phyloP scores from a whole-genome alignment of 176 grass and related monocot species.

The Luzula sylvatica region DNA sequence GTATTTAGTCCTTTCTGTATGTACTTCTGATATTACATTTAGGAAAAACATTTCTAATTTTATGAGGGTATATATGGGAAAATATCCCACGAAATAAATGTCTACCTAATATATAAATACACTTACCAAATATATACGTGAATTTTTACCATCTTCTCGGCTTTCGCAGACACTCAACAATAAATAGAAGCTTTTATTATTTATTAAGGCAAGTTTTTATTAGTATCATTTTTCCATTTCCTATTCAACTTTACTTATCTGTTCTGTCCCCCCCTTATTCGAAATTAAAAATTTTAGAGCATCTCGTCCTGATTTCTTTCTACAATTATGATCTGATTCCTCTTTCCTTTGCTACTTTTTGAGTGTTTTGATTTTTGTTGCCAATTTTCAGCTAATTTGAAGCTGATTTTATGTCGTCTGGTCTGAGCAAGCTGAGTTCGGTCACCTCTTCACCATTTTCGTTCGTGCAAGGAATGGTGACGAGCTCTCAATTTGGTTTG shows the following conservation, averaged over 20 bases:
- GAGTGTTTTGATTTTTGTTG: neutral
- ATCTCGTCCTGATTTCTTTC: neutral
- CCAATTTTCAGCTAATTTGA: neutral
- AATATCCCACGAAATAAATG: no score
- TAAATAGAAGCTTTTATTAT: neutral
- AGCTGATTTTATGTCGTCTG: slow-evolving; percentile 3
- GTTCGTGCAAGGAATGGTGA: slow-evolving; percentile 10
- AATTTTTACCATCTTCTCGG: neutral
- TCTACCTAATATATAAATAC: no score
- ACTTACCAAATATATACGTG: no score
- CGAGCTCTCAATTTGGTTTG: neutral
- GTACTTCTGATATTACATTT: no score
- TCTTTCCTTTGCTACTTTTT: neutral
- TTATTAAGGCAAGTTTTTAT: neutral
- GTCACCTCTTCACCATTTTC: neutral
- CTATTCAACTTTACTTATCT: neutral
- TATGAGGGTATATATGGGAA: neutral
- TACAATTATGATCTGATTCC: neutral
- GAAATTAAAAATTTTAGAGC: neutral
- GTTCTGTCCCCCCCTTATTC: neutral
- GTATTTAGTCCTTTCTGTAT: no score
- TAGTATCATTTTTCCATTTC: neutral
- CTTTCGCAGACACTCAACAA: neutral
- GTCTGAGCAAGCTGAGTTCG: neutral
- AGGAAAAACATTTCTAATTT: neutral